A percentile compares a stretch with the other conserved stretches of the same genome.
Conservation (phyloP, 2,329 filamentous ascomycete genomes). For the Neopestalotiopsis sp. region DNA sequence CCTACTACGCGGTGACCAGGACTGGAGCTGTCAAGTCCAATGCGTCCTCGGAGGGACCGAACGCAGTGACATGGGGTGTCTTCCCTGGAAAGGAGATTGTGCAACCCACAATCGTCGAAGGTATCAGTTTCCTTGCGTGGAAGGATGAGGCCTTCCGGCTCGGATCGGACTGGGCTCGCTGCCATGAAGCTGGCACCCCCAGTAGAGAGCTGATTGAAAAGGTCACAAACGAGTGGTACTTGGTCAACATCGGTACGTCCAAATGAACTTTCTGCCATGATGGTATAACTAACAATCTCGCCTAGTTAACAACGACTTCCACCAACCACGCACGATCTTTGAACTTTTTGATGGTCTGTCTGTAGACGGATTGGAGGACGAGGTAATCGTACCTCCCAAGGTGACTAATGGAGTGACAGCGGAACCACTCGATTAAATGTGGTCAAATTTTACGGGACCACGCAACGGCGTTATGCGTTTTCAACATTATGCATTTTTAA, state of each 20-base stretch:
- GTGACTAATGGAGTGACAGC: conserved; percentile 33
- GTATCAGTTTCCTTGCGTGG: conserved; percentile 96
- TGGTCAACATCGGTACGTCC: conserved; percentile 88
- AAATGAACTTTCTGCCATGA: not conserved
- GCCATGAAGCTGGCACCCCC: conserved; percentile 77
- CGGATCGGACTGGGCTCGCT: conserved; percentile 92
- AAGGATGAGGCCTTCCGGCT: conserved; percentile 96
- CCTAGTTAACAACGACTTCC: conserved; percentile 96
- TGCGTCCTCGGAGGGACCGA: conserved; percentile 83
- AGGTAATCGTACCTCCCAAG: conserved; percentile 32
- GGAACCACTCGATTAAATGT: conserved; percentile 30
- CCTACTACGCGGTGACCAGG: conserved; percentile 93
- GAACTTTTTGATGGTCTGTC: conserved; percentile 81
- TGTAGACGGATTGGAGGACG: conserved; percentile 65
- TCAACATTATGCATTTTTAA: conserved; percentile 34
- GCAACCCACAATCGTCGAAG: conserved; percentile 99
- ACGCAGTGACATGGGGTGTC: conserved; percentile 99
- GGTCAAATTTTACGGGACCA: conserved; percentile 23
- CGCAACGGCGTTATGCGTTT: conserved; percentile 38
- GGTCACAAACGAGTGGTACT: conserved; percentile 89
- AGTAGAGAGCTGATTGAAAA: conserved; percentile 81
- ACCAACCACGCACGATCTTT: conserved; percentile 81
- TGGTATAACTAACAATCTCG: conserved; percentile 11
- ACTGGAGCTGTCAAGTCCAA: conserved; percentile 84
- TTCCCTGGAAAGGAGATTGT: conserved; percentile 99